Evolutionary conservation across 805 yeast species (phyloP).

Genomic region (Jamesozyma piceae): DNA sequence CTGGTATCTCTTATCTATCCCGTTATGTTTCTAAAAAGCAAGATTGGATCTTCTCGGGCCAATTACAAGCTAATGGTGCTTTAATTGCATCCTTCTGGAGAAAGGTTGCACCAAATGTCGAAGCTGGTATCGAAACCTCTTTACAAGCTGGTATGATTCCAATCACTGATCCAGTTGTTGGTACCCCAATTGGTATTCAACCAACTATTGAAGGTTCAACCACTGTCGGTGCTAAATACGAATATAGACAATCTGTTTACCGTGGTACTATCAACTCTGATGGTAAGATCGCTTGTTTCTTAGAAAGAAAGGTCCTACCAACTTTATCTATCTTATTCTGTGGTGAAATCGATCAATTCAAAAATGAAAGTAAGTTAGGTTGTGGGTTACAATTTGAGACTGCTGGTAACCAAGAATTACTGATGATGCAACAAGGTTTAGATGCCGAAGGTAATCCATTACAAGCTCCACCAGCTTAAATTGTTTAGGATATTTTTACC

Average conservation of each 20-base stretch:
- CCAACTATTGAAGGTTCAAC: conserved; percentile 86
- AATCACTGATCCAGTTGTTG: conserved; percentile 64
- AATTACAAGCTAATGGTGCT: conserved; percentile 87
- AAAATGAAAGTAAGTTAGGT: conserved; percentile 73
- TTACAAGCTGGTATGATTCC: conserved; percentile 69
- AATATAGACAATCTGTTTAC: conserved; percentile 91
- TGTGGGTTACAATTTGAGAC: conserved; percentile 93
- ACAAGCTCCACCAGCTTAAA: conserved; percentile 72
- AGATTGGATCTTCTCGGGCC: conserved; percentile 90
- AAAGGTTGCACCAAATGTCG: conserved; percentile 84
- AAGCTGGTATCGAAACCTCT: conserved; percentile 87
- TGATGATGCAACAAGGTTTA: conserved; percentile 84
- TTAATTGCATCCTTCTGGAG: conserved; percentile 87
- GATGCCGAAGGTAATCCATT: conserved; percentile 82
- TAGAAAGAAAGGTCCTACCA: conserved; percentile 91
- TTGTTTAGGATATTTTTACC: too few relatives aligned
- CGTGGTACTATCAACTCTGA: conserved; percentile 88
- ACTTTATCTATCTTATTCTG: conserved; percentile 79
- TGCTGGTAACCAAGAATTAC: conserved; percentile 86
- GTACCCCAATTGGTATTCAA: conserved; percentile 72
- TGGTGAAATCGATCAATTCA: conserved; percentile 87
- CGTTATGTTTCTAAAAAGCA: conserved; percentile 67
- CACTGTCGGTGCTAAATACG: conserved; percentile 93
- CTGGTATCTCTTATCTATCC: conserved; percentile 80
- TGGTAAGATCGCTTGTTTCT: conserved; percentile 83